Percentiles rank a stretch among this genome's conserved stretches.
These are phyloP conservation scores for Pyrenophora tritici-repentis DNA, from an alignment of 2,329 filamentous ascomycete species.

Conservation along the genomic window DNA sequence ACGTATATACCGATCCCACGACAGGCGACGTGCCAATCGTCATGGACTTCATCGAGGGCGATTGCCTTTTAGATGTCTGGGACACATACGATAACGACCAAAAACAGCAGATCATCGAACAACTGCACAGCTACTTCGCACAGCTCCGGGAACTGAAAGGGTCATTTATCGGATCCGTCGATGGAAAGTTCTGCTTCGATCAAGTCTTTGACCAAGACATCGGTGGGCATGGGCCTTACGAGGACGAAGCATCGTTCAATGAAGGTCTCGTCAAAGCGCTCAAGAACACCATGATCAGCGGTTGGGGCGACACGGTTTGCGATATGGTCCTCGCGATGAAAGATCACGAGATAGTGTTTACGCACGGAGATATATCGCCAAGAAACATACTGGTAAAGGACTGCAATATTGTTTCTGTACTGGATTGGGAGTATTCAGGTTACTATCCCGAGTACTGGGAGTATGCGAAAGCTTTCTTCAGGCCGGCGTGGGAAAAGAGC, in stretches of 20 bases:
- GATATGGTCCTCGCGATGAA: not conserved
- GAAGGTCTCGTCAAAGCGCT: too few relatives aligned
- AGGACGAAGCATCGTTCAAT: too few relatives aligned
- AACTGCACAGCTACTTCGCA: not conserved
- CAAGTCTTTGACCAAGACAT: too few relatives aligned
- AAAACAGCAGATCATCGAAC: conserved; percentile 11
- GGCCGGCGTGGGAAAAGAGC: not conserved
- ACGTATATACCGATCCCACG: too few relatives aligned
- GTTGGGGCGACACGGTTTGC: too few relatives aligned
- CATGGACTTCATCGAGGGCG: conserved; percentile 25
- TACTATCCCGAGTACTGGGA: conserved; percentile 25
- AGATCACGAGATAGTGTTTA: conserved; percentile 18
- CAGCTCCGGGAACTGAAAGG: too few relatives aligned
- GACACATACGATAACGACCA: not conserved
- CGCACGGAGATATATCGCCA: conserved; percentile 20
- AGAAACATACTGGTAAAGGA: conserved; percentile 22
- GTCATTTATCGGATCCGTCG: too few relatives aligned
- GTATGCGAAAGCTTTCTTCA: conserved; percentile 16
- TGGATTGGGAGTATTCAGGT: conserved; percentile 20
- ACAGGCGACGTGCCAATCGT: too few relatives aligned
- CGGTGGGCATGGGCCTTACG: too few relatives aligned
- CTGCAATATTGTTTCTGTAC: conserved; percentile 10
- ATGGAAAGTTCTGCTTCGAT: too few relatives aligned
- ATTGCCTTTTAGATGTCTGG: conserved; percentile 7
- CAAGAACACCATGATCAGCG: too few relatives aligned